A percentile compares a stretch with the other conserved stretches of the same genome.
Evolutionary conservation across 352 stramenopile species (phyloP).

Genomic region (Elongisporangium prolatum): DNA sequence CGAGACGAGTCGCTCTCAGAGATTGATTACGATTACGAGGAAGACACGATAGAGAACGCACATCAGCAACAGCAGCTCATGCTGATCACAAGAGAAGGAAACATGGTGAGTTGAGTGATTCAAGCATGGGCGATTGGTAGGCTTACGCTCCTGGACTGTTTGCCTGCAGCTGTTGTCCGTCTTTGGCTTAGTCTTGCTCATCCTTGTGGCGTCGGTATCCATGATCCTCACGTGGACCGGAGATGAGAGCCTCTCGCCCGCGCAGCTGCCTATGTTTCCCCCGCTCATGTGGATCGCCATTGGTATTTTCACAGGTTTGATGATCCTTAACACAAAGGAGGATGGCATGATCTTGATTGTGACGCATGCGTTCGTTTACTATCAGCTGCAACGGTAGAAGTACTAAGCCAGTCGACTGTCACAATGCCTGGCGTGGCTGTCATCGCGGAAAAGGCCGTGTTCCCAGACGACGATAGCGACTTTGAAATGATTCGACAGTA

Average conservation of each 20-base stretch:
- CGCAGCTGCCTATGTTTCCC: slow-evolving; percentile 70
- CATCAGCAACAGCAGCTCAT: slow-evolving; percentile 40
- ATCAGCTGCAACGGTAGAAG: slow-evolving; percentile 12
- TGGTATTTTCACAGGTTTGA: slow-evolving; percentile 64
- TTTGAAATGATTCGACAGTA: slow-evolving; percentile 54
- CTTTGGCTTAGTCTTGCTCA: slow-evolving; percentile 64
- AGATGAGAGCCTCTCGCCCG: slow-evolving; percentile 30
- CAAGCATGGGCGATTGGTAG: background rate
- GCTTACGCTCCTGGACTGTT: background rate
- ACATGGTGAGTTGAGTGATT: slow-evolving; percentile 27
- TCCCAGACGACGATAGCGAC: slow-evolving; percentile 44
- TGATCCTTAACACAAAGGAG: background rate
- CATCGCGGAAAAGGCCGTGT: slow-evolving; percentile 51
- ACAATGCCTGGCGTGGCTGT: slow-evolving; percentile 24
- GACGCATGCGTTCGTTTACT: background rate
- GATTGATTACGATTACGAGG: slow-evolving; percentile 22
- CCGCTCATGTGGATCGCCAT: slow-evolving; percentile 78
- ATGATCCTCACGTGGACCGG: slow-evolving; percentile 53
- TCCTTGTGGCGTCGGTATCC: slow-evolving; percentile 58
- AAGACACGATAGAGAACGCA: slow-evolving; percentile 11
- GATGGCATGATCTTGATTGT: background rate
- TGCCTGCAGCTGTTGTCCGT: slow-evolving; percentile 48
- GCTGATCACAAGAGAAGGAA: slow-evolving; percentile 35
- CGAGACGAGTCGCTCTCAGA: slow-evolving; percentile 39
- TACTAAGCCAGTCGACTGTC: slow-evolving; percentile 10